Evolutionary conservation across 2,329 filamentous ascomycete species (phyloP), one percentile per base, ranked within the genome.

Genomic region (Mycosphaerelloides madeirae): DNA sequence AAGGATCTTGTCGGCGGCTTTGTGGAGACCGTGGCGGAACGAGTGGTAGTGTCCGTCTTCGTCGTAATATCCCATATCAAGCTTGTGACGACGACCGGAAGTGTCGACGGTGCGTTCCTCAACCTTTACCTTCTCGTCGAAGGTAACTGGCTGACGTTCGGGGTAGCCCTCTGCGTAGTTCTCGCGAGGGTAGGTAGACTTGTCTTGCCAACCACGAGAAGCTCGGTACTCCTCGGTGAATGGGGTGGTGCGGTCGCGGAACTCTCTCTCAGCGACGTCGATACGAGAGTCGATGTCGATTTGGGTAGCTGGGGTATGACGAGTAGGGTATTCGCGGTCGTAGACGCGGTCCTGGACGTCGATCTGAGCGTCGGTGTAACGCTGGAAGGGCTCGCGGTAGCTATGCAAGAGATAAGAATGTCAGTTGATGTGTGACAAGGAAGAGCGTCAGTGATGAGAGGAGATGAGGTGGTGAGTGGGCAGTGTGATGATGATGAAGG

Each of bases 31-130:
- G 68, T 83, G 80, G 70, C 83, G 81, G 76, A 86, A 80, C 59
- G 78, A 82, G 73, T 85, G 83, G 72, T 85, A 85, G 59, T 85
- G 77, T 65, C 82, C 83, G 68, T 85, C 81, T 73, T 85, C 79
- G 79, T 85, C 83, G 81, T 85, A 85, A 75, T 85, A 86, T 76
- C 83, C 83, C 83, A 86, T 86, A 65, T 82, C 81, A 76, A 69
- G 70, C 66, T 72, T 69, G 65, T 69, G 68, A 57, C 68, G 68
- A 41, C 46, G 53, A 33, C 47, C 50, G 40, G 46, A 28, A 56
- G 68, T 62, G 63, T 79, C 75, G 63, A 74, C 69, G 62, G 76
- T 77, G 56, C 69, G 69, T 59, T 68, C 64, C 64, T 71, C 63
- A 68, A 76, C 71, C 64, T 71, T 71, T 60, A 78, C 70, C 59